Conservation (phyloP, 208 protist species). For the Trypanosomatidae sp. region DNA sequence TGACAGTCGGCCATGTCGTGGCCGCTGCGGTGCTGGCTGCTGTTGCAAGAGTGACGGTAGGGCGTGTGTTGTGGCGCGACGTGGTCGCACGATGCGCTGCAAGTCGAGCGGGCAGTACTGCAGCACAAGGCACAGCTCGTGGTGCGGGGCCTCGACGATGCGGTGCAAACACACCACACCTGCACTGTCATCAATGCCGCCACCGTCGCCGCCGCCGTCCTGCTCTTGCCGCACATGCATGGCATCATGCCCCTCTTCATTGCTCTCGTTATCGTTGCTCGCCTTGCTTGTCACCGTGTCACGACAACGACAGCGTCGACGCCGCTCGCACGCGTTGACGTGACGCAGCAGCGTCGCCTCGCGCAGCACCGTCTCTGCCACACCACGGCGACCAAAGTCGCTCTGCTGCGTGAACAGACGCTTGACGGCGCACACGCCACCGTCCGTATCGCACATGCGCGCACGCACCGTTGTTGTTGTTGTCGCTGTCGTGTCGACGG, state of each 20-base stretch:
- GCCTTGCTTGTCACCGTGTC: too few relatives aligned
- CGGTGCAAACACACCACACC: constrained; percentile 26
- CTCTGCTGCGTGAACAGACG: constrained; percentile 59
- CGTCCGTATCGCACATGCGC: not conserved
- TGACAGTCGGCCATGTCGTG: too few relatives aligned
- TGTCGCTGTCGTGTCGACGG: constrained; percentile 13
- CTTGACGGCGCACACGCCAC: constrained; percentile 46
- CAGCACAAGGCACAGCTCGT: constrained; percentile 73
- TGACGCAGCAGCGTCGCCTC: constrained; percentile 54
- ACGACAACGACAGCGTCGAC: not conserved
- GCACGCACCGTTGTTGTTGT: not conserved
- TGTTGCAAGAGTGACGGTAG: constrained; percentile 5
- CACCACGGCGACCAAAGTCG: constrained; percentile 51
- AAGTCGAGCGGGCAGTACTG: constrained; percentile 55
- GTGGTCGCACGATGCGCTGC: constrained; percentile 20
- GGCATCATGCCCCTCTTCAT: too few relatives aligned
- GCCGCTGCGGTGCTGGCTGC: too few relatives aligned
- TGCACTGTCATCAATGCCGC: constrained; percentile 13
- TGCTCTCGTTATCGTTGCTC: too few relatives aligned
- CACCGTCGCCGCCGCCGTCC: too few relatives aligned
- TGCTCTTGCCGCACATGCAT: too few relatives aligned
- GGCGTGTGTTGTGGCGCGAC: too few relatives aligned
- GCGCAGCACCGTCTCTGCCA: constrained; percentile 56
- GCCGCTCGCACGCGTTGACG: too few relatives aligned
- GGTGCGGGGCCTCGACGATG: constrained; percentile 64